phyloP scores from a whole-genome alignment of 306 rosid genomes.

The Calophaca sinica region DNA sequence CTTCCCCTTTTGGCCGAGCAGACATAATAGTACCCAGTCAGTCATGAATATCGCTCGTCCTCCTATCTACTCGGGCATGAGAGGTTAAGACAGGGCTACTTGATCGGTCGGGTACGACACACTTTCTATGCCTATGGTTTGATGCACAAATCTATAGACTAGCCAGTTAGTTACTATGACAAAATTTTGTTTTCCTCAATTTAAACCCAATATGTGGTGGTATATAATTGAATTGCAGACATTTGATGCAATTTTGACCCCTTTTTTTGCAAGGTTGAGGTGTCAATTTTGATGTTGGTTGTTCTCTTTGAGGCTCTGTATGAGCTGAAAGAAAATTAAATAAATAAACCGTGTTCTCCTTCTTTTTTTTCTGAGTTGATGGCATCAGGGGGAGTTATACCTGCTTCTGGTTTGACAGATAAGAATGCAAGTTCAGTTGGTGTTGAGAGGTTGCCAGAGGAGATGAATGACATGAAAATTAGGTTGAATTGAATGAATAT shows the following conservation, averaged over 20 bases:
- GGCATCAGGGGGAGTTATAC: slow-evolving; percentile 70
- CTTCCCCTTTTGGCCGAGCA: too few relatives aligned
- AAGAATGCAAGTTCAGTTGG: slow-evolving; percentile 55
- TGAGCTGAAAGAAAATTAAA: slow-evolving; percentile 8
- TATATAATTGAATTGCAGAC: neutral
- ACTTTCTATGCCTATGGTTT: too few relatives aligned
- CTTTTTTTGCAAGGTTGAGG: slow-evolving; percentile 18
- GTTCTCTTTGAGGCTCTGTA: slow-evolving; percentile 16
- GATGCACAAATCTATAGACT: too few relatives aligned
- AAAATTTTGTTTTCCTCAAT: too few relatives aligned
- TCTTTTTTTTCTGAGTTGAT: slow-evolving; percentile 46
- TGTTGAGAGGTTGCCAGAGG: slow-evolving; percentile 66
- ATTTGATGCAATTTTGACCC: neutral
- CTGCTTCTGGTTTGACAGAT: slow-evolving; percentile 63
- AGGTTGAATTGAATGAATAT: too few relatives aligned
- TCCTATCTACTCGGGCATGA: too few relatives aligned
- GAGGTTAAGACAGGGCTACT: too few relatives aligned
- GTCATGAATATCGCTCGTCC: too few relatives aligned
- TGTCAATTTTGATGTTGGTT: slow-evolving; percentile 23
- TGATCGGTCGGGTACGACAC: too few relatives aligned
- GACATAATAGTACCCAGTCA: too few relatives aligned
- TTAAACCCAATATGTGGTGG: too few relatives aligned
- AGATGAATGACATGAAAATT: slow-evolving; percentile 31
- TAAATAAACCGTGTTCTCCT: neutral
- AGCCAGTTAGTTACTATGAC: too few relatives aligned